Base-by-base conservation (phyloP, 768 basidiomycete species). In the Tricholoma bakamatsutake region DNA sequence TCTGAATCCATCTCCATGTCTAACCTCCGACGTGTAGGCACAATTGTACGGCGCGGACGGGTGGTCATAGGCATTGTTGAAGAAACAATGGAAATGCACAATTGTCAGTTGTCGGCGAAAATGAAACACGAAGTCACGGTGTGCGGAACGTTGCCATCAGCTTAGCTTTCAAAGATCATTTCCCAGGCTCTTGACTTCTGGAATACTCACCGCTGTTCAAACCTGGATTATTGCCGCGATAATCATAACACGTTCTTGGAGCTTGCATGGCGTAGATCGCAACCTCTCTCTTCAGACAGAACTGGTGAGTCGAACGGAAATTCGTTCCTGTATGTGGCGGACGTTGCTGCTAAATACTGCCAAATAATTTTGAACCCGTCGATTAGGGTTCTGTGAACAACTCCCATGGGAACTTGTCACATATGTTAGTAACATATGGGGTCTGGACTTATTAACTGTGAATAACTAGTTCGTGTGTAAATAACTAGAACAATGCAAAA, bases 1-100 rank as follows among this genome's bases (percentile, higher is more conserved):
- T 57, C 57, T 24, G 57, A 57, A 17, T 57, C 60, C 7, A 50
- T 51, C 17, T 61, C 59, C 30, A 64, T 58, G 30, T 63, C 62
- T 28, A 58, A 48, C 34, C 61, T 49, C 55, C 56, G 24, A 54
- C 30, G 21, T 46, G 62, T 39, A 55, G 40, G 37, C 28, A 48
- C 46, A 31, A 48, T 57, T 60, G 58, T 52, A 49, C 62, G 62
- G 33, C 56, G 60, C 21, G 56, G 50, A 27, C 62, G 62, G 11
- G 62, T 61, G 5, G 37, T 43, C 60, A 63, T 50, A 6, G 60
- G 62, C 62, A 63, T 63, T 13, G 11, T 42, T 31, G 40, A 42
- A 24, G 24, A 54, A 49, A 12, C 15, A 37, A 50, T 35, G 9
- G 45, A 35, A 43, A 35, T 10, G 34, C 21, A 28, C 30, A 50